A percentile compares a stretch with the other conserved stretches of the same genome.
phyloP scores from a whole-genome alignment of 495 filamentous ascomycete species.

The Hypoxylon intermedium region DNA sequence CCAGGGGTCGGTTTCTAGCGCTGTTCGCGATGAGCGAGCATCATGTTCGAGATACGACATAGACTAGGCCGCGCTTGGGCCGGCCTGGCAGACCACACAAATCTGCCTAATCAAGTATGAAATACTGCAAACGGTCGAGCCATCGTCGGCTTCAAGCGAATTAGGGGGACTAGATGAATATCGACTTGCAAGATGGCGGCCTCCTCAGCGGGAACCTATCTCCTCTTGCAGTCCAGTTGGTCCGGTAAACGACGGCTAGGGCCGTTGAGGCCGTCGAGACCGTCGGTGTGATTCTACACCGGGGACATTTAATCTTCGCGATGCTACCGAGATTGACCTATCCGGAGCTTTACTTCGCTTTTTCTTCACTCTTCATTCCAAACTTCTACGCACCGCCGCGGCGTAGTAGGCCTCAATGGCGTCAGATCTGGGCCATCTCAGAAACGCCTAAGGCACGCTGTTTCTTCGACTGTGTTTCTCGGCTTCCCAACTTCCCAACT shows the following conservation, averaged over 20 bases:
- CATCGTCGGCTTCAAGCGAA: constrained; percentile 30
- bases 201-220: constrained; percentile 14
- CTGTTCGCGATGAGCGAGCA: constrained; percentile 12
- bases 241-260: neutral
- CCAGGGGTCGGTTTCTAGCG: constrained; percentile 9
- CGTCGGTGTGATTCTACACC: constrained; percentile 15
- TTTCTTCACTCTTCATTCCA: constrained; percentile 1
- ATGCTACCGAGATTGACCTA: constrained; percentile 22
- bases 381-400: constrained; percentile 13
- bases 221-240: constrained; percentile 6
- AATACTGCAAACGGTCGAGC: constrained; percentile 16
- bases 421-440: neutral
- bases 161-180: constrained; percentile 8
- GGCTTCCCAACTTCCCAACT: constrained; percentile 35
- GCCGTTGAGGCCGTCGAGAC: neutral
- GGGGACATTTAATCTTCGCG: constrained; percentile 8
- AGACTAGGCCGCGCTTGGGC: constrained; percentile 25
- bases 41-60: constrained; percentile 2
- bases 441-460: constrained; percentile 7
- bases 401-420: constrained; percentile 6
- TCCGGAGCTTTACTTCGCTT: constrained; percentile 15
- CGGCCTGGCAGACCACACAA: constrained; percentile 18
- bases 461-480: constrained; percentile 31
- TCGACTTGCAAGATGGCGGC: constrained; percentile 16
- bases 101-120: constrained; percentile 25